phyloP scores from a whole-genome alignment of 2,329 filamentous ascomycete species.

The Colletotrichum agaves region DNA sequence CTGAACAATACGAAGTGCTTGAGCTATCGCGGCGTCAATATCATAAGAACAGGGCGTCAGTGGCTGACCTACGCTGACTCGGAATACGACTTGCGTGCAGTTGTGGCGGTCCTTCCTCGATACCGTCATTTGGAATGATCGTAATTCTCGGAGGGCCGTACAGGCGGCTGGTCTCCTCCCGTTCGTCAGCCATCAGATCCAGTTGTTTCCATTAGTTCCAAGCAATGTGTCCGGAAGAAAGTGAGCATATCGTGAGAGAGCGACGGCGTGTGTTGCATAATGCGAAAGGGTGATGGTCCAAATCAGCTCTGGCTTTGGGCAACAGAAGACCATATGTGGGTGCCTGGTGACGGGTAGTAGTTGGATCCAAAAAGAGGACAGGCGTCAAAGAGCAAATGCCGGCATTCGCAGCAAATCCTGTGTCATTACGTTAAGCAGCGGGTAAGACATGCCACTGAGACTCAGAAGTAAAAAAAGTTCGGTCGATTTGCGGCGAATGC shows the following conservation, averaged over 20 bases:
- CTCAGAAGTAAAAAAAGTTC: slow-evolving; percentile 33
- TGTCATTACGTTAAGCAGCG: slow-evolving; percentile 19
- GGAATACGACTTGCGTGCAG: slow-evolving; percentile 34
- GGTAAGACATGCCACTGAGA: slow-evolving; percentile 24
- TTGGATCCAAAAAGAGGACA: not conserved
- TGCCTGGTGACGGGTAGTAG: not conserved
- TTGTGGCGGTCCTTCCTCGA: slow-evolving; percentile 32
- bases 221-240: slow-evolving; percentile 19
- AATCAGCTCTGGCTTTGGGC: not conserved
- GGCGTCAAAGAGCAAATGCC: slow-evolving; percentile 21
- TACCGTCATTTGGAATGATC: slow-evolving; percentile 31
- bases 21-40: slow-evolving; percentile 17
- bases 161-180: slow-evolving; percentile 36
- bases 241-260: slow-evolving; percentile 35
- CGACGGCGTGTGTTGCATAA: slow-evolving; percentile 33
- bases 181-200: slow-evolving; percentile 36
- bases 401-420: slow-evolving; percentile 20
- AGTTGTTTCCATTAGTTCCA: slow-evolving; percentile 32
- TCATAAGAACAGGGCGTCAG: not conserved
- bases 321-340: slow-evolving; percentile 24
- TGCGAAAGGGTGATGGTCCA: slow-evolving; percentile 7
- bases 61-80: slow-evolving; percentile 23
- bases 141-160: slow-evolving; percentile 38
- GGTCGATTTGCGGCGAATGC: slow-evolving; percentile 17
- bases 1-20: slow-evolving; percentile 24